Evolutionary conservation across 2,329 filamentous ascomycete genomes (phyloP).

Genomic region (Botryotinia calthae): DNA sequence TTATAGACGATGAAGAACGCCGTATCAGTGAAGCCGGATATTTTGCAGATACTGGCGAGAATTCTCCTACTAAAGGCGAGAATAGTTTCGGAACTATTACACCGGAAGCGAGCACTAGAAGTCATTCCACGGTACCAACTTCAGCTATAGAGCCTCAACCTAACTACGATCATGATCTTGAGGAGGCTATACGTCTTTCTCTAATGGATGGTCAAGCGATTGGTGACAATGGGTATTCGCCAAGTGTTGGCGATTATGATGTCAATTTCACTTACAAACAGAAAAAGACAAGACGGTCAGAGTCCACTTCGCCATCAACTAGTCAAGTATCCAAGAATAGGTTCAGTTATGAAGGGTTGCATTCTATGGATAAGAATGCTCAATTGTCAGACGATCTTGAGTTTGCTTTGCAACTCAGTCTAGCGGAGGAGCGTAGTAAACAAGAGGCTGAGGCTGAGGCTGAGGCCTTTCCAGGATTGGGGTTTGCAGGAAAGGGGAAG

Average conservation of each 20-base stretch:
- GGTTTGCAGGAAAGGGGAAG: constrained; percentile 8
- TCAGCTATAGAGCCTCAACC: constrained; percentile 42
- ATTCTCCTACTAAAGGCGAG: constrained; percentile 36
- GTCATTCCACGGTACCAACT: constrained; percentile 33
- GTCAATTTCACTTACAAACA: constrained; percentile 51
- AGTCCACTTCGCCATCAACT: constrained; percentile 40
- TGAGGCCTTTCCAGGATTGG: constrained; percentile 1
- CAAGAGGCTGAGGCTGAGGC: constrained; percentile 13
- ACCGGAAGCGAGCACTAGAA: constrained; percentile 53
- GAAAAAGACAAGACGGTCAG: constrained; percentile 45
- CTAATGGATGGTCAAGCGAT: constrained; percentile 56
- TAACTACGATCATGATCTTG: constrained; percentile 58
- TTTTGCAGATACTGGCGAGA: constrained; percentile 46
- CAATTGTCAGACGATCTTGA: constrained; percentile 52
- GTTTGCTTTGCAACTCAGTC: constrained; percentile 58
- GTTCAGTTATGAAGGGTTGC: background rate
- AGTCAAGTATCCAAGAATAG: constrained; percentile 37
- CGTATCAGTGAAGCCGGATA: constrained; percentile 53
- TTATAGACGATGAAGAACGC: constrained; percentile 54
- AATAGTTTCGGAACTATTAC: constrained; percentile 48
- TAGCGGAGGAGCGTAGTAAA: constrained; percentile 51
- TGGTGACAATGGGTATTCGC: constrained; percentile 42
- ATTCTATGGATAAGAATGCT: constrained; percentile 2
- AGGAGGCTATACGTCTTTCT: constrained; percentile 61
- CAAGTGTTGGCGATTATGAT: constrained; percentile 49